Conservation (phyloP, 2,329 filamentous ascomycete species). For the Westerdykella sp. region DNA sequence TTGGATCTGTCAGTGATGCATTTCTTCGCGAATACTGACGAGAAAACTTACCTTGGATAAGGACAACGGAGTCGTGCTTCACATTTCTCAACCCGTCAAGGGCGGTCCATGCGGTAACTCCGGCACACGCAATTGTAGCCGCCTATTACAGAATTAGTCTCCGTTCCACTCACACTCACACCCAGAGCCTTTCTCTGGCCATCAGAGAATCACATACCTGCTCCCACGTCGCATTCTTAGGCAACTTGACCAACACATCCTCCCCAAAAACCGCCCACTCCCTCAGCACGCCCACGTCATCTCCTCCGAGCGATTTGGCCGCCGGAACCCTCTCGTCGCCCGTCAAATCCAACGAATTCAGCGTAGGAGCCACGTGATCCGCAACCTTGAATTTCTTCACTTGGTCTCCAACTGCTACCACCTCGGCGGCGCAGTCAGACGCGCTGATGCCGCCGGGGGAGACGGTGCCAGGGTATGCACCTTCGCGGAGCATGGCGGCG, state of each 20-base stretch:
- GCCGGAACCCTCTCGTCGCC: constrained; percentile 9
- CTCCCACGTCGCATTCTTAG: constrained; percentile 20
- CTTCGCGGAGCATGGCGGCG: constrained; percentile 18
- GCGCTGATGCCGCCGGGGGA: constrained; percentile 12
- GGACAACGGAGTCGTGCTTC: constrained; percentile 6
- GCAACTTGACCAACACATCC: constrained; percentile 18
- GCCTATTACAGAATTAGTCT: constrained; percentile 1
- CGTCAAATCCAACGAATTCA: constrained; percentile 7
- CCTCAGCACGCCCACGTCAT: constrained; percentile 13
- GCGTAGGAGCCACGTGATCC: constrained; percentile 18
- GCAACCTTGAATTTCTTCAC: constrained; percentile 16
- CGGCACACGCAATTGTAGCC: constrained; percentile 18
- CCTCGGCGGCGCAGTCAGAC: constrained; percentile 23
- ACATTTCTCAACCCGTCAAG: constrained; percentile 12
- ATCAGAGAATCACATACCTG: constrained; percentile 11
- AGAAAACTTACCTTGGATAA: constrained; percentile 9
- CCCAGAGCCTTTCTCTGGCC: constrained; percentile 3
- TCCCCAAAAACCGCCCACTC: constrained; percentile 24
- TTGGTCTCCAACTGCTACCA: constrained; percentile 13
- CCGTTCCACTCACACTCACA: constrained; percentile 3
- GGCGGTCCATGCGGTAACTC: constrained; percentile 20
- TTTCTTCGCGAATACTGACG: no score
- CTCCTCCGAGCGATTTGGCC: constrained; percentile 1
- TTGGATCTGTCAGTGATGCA: background rate
- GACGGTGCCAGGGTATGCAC: constrained; percentile 9